Conservation (phyloP, 768 basidiomycete genomes). For the Chalciporus sphaerocephalus region DNA sequence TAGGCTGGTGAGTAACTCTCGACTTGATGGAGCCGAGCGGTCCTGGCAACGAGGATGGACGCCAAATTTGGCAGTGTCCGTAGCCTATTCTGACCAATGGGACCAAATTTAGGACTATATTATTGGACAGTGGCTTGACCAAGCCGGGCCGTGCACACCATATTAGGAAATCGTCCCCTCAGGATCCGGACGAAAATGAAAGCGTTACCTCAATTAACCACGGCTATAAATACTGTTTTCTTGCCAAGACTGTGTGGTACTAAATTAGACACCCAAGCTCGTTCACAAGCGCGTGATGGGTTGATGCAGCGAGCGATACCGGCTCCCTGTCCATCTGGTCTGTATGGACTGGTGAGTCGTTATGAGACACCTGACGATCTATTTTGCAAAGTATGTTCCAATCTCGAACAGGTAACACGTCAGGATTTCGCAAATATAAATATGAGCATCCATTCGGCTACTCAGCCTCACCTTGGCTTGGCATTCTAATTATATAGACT, state of each 20-base stretch:
- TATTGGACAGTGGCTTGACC: conserved; percentile 24
- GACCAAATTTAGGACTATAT: conserved; percentile 15
- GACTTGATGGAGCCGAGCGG: conserved; percentile 5
- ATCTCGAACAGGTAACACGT: conserved; percentile 2
- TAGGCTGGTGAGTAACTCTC: not conserved
- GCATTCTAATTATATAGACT: conserved; percentile 41
- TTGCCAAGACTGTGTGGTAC: conserved; percentile 32
- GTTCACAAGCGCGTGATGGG: too few species aligned
- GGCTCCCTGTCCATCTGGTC: too few species aligned
- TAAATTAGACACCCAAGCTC: conserved; percentile 20
- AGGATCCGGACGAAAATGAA: conserved; percentile 22
- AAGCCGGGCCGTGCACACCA: conserved; percentile 10
- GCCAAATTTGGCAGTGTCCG: conserved; percentile 12
- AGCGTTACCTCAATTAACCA: conserved; percentile 13
- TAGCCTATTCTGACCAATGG: conserved; percentile 2
- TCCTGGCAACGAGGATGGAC: conserved; percentile 4
- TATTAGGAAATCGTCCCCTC: conserved; percentile 5
- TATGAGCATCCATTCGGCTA: conserved; percentile 23
- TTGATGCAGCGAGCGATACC: too few species aligned
- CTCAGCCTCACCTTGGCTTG: conserved; percentile 40
- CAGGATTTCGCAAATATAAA: conserved; percentile 20
- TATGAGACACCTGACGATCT: not conserved
- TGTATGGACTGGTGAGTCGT: not conserved
- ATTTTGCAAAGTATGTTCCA: not conserved
- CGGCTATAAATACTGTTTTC: conserved; percentile 30